Percentiles rank a stretch among this genome's conserved stretches.
Evolutionary conservation across 805 yeast genomes (phyloP).

Genomic region (Cyberlindnera nakhonratchasimensis): DNA sequence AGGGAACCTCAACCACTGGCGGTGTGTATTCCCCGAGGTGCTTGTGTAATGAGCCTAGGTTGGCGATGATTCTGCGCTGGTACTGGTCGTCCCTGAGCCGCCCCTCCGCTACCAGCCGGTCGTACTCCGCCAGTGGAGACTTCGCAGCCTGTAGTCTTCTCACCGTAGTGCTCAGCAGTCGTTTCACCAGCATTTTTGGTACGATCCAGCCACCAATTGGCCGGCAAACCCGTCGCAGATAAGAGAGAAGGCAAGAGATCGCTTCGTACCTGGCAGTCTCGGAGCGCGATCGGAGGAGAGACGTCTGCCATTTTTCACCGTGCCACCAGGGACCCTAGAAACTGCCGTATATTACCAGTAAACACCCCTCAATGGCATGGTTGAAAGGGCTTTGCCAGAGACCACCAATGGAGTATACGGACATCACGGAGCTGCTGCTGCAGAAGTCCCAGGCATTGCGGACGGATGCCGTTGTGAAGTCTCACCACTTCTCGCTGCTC

Average conservation of each 20-base stretch:
- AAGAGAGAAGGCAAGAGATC: too few relatives aligned
- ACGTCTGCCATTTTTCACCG: too few relatives aligned
- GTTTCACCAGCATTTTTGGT: conserved; percentile 2
- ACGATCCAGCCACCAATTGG: too few relatives aligned
- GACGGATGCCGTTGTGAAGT: conserved; percentile 56
- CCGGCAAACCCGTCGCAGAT: too few relatives aligned
- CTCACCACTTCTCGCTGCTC: conserved; percentile 58
- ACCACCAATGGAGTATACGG: conserved; percentile 27
- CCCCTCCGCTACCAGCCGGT: conserved; percentile 45
- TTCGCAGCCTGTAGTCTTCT: conserved; percentile 12
- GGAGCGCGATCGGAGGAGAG: too few relatives aligned
- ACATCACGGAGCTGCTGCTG: conserved; percentile 55
- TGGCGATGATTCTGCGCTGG: conserved; percentile 70
- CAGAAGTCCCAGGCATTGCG: conserved; percentile 36
- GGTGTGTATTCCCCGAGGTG: conserved; percentile 57
- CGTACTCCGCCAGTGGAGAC: conserved; percentile 52
- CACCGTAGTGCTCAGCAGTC: conserved; percentile 11
- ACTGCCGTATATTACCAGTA: too few relatives aligned
- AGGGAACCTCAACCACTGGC: conserved; percentile 53
- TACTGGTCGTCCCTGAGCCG: conserved; percentile 67
- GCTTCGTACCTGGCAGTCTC: too few relatives aligned
- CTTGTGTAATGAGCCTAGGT: conserved; percentile 56
- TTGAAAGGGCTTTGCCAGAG: too few relatives aligned
- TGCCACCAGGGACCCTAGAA: too few relatives aligned
- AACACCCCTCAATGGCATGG: too few relatives aligned